Percentiles rank a stretch among this genome's conserved stretches.
phyloP scores from a whole-genome alignment of 129 eudicot species.

The Erigeron canadensis region DNA sequence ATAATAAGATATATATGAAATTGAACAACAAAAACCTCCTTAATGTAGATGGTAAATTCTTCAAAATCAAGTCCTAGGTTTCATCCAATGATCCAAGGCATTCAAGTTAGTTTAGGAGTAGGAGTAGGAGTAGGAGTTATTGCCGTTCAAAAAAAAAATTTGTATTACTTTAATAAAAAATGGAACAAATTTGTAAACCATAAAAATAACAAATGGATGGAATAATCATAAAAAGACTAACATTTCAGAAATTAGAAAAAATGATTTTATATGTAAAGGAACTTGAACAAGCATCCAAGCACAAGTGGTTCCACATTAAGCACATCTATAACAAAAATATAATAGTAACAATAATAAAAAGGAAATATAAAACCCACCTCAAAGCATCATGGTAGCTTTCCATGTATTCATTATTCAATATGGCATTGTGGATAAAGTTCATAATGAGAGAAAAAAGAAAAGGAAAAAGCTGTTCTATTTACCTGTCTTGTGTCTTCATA shows the following conservation, averaged over 20 bases:
- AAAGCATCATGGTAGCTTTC: background rate
- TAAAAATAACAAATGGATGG: background rate
- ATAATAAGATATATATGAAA: background rate
- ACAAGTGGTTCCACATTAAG: background rate
- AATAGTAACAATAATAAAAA: background rate
- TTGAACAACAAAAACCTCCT: background rate
- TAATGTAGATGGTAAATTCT: background rate
- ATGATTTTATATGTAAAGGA: background rate
- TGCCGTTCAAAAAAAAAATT: no score
- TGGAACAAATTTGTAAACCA: background rate
- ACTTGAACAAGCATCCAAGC: slow-evolving; percentile 3
- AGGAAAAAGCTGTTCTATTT: background rate
- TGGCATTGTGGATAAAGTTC: background rate
- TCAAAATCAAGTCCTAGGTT: no score
- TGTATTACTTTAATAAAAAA: no score
- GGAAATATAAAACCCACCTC: background rate
- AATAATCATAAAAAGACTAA: no score
- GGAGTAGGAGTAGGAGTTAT: no score
- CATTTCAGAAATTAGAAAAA: no score
- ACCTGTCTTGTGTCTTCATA: slow-evolving; percentile 98
- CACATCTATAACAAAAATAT: background rate
- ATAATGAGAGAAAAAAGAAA: background rate
- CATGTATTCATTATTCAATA: background rate
- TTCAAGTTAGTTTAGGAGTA: no score
- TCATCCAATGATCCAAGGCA: no score